Base-by-base conservation (phyloP, 345 rosid species). In the Citrus trifoliata region DNA sequence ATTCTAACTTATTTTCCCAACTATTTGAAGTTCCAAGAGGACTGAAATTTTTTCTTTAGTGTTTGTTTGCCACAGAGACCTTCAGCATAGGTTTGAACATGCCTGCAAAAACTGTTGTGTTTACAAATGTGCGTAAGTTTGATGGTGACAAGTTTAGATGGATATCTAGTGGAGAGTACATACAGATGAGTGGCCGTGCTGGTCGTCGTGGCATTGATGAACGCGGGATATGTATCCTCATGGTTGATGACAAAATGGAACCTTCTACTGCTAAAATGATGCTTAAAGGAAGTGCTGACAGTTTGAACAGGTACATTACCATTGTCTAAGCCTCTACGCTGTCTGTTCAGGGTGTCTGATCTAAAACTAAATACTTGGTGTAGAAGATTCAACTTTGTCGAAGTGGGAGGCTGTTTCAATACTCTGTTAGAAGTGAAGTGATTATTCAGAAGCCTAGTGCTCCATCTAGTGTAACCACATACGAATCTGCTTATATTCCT, bases 161-260 rank as follows among this genome's bases (percentile, higher is more conserved):
- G 99, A 85, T 96, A 87, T 87, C 99, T 42, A 92, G 99, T 85
- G 99, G 98, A 80, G 98, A 94, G 82, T 96, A 96, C 82, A 91
- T 94, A 78, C 99, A 96, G 75, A 96, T 96, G 98, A 96, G 99
- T 81, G 99, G 99, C 33, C 95, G 99, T 78, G 99, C 99, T 73
- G 99, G 99, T 84, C 97, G 98, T 85, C 94, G 98, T 86, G 99
- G 99, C 75, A 93, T 96, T 85, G 99, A 96, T 86, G 93, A 87
- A 24, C 92, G 97, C 58, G 98, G 99, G 79, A 80, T 96, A 79
- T 96, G 99, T 81, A 91, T 96, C 82, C 97, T 96, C 70, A 94
- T 96, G 98, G 87, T 94, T 82, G 98, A 94, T 76, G 99, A 96
- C 87, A 94, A 92, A 87, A 82, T 96, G 88, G 99, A 96, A 81